Percentiles rank a stretch among this genome's conserved stretches.
phyloP scores from a whole-genome alignment of 2,329 filamentous ascomycete genomes.

The Epichloe aotearoae region DNA sequence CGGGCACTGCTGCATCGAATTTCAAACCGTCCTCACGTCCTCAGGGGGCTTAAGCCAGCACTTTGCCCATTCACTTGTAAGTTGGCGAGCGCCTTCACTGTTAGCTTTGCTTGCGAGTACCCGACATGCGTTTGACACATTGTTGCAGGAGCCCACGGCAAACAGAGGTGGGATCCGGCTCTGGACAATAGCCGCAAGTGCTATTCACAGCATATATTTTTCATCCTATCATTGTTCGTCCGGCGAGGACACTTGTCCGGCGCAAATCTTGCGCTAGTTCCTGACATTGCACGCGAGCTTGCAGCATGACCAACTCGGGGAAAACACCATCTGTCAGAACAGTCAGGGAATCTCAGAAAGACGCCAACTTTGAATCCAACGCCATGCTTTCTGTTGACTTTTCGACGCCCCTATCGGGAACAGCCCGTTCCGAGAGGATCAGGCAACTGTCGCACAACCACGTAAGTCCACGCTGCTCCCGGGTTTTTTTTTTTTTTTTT shows the following conservation, averaged over 20 bases:
- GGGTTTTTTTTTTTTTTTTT: background rate
- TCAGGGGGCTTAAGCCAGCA: background rate
- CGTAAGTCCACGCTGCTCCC: constrained; percentile 13
- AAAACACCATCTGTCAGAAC: background rate
- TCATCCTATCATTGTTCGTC: no score
- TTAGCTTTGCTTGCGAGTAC: background rate
- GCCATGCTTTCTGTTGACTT: constrained; percentile 27
- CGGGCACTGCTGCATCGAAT: background rate
- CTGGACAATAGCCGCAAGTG: background rate
- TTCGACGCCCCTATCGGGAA: constrained; percentile 24
- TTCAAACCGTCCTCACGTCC: background rate
- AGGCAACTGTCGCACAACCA: constrained; percentile 27
- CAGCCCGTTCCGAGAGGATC: constrained; percentile 22
- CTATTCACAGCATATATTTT: background rate
- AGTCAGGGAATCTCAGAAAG: background rate
- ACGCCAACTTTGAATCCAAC: background rate
- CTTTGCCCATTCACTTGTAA: background rate
- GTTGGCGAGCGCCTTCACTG: background rate
- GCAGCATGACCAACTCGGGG: background rate
- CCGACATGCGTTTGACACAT: background rate
- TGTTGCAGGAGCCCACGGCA: background rate
- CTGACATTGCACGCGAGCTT: no score
- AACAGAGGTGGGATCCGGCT: background rate
- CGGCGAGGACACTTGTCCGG: no score
- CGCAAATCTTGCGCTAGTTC: background rate